Evolutionary conservation across 2,329 filamentous ascomycete genomes (phyloP), one percentile per base, ranked within the genome.

Genomic region (Neobulgaria alba): DNA sequence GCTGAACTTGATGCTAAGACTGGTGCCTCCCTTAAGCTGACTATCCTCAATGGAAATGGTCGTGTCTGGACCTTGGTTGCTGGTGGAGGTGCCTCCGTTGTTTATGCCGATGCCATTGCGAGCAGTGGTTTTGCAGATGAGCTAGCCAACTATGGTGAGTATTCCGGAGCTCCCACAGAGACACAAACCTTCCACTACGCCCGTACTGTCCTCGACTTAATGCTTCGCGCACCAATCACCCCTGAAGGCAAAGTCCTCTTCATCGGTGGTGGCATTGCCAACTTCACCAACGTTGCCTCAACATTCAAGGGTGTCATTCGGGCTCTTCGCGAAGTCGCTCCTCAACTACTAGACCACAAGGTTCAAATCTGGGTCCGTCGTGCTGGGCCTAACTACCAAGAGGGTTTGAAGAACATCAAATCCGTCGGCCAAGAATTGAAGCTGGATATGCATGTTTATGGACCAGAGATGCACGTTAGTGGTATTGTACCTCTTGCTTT

Each of bases 371-470:
- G 90, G 92, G 89, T 96, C 50, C 73, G 78, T 60, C 76, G 77
- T 67, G 77, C 92, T 39, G 87, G 92, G 47, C 92, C 92, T 67
- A 98, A 98, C 77, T 98, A 94, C 79, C 92, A 98, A 71, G 92
- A 98, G 71, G 92, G 92, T 71, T 82, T 98, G 53, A 95, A 95
- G 82, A 98, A 96, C 79, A 95, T 98, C 79, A 96, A 96, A 79
- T 77, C 80, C 36, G 90, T 94, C 46, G 92, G 88, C 47, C 79
- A 90, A 64, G 92, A 98, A 73, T 79, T 98, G 45, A 85, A 86
- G 56, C 77, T 98, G 33, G 79, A 95, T 70, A 95, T 96, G 86
- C 88, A 96, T 70, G 82, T 85, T 36, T 86, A 77, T 61, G 82
- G 82, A 36, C 82, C 82, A 10, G 82, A 86, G 66, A 85, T 85